These are phyloP conservation scores for Tubosaeta sp. DNA, from an alignment of 768 basidiomycete genomes.

Conservation along the genomic window DNA sequence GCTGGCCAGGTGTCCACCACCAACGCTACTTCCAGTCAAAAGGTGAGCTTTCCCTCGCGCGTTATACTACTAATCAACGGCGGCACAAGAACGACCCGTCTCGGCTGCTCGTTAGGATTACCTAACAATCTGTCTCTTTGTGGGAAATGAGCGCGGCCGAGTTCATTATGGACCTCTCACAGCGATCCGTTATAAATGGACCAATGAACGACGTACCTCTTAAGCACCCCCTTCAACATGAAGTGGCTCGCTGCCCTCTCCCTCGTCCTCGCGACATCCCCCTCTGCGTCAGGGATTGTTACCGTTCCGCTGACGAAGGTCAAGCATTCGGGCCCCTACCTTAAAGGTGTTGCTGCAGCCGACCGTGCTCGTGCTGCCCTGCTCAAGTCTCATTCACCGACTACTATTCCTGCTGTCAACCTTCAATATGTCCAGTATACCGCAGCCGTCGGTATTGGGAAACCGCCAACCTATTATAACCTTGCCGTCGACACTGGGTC, in stretches of 20 bases:
- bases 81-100: too few species aligned
- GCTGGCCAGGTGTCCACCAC: too few species aligned
- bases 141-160: neutral
- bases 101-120: too few species aligned
- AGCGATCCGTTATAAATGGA: neutral
- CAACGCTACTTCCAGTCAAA: too few species aligned
- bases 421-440: constrained; percentile 15
- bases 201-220: neutral
- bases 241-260: constrained; percentile 2
- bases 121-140: neutral
- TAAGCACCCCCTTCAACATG: neutral
- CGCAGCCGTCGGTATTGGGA: constrained; percentile 20
- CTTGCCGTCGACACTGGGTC: constrained; percentile 26
- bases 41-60: too few species aligned
- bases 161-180: neutral
- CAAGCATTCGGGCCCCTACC: constrained; percentile 6
- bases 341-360: constrained; percentile 8
- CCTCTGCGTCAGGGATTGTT: constrained; percentile 1
- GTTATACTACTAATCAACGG: too few species aligned
- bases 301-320: constrained; percentile 6
- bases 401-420: constrained; percentile 10
- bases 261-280: constrained; percentile 1
- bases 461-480: constrained; percentile 20
- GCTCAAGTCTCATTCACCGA: neutral
- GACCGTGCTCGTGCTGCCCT: constrained; percentile 10